Evolutionary conservation across 371 early-diverging fungal genomes (phyloP).

Genomic region (Coemansia sp.): DNA sequence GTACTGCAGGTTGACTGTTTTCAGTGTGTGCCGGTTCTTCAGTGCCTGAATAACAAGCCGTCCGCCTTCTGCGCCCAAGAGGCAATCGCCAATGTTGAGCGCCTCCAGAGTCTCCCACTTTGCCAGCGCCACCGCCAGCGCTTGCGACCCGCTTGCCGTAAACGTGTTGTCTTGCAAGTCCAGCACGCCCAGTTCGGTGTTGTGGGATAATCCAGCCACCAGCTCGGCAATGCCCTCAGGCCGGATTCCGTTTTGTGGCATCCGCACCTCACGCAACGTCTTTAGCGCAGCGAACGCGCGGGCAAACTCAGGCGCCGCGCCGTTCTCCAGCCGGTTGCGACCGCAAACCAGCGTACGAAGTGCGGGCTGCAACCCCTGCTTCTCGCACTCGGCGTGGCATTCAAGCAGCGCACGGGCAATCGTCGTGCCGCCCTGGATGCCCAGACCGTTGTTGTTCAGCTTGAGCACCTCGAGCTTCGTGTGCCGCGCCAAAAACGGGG

Average conservation of each 20-base stretch:
- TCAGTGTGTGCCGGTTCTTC: conserved; percentile 58
- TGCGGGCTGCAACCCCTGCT: conserved; percentile 59
- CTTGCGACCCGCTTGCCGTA: conserved; percentile 75
- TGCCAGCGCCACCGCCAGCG: conserved; percentile 75
- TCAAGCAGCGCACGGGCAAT: conserved; percentile 83
- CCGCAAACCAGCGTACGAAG: conserved; percentile 84
- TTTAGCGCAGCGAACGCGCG: conserved; percentile 78
- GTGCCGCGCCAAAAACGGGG: conserved; percentile 78
- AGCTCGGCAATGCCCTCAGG: conserved; percentile 85
- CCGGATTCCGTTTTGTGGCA: conserved; percentile 97
- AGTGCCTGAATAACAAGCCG: conserved; percentile 66
- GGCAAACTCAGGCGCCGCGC: conserved; percentile 70
- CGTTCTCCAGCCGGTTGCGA: conserved; percentile 93
- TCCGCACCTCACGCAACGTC: conserved; percentile 75
- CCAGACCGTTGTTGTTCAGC: conserved; percentile 96
- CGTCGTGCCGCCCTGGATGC: conserved; percentile 83
- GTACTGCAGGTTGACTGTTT: conserved; percentile 75
- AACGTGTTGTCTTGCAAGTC: conserved; percentile 98
- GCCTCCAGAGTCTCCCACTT: conserved; percentile 75
- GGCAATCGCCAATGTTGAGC: conserved; percentile 90
- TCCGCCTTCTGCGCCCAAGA: conserved; percentile 77
- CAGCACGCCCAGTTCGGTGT: conserved; percentile 69
- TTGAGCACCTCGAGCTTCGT: conserved; percentile 74
- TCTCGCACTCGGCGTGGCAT: conserved; percentile 62
- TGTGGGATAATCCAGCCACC: conserved; percentile 67